These are phyloP conservation scores for Cotoneaster glaucophyllus DNA, from an alignment of 306 rosid species.

Conservation along the genomic window DNA sequence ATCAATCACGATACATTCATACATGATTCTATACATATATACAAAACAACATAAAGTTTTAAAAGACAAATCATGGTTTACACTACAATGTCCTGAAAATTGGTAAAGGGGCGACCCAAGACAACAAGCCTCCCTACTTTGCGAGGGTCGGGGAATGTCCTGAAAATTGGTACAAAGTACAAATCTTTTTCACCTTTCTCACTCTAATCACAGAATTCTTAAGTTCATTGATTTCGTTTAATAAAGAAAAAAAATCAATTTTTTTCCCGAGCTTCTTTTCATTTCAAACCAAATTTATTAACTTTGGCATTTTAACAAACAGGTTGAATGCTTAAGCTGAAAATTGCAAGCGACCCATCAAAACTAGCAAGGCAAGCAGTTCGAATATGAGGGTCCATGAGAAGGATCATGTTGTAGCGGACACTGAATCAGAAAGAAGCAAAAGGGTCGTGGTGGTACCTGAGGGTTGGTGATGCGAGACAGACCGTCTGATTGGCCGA, in stretches of 20 bases:
- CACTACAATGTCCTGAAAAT: background rate
- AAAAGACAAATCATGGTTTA: background rate
- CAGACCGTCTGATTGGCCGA: conserved; percentile 24
- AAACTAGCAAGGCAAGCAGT: background rate
- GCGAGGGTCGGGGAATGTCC: background rate
- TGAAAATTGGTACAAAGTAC: background rate
- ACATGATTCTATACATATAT: background rate
- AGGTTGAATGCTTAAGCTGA: conserved; percentile 22
- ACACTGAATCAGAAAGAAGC: background rate
- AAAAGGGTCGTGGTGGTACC: conserved; percentile 28
- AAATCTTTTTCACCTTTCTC: background rate
- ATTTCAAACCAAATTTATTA: conserved; percentile 7
- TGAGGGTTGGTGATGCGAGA: conserved; percentile 43
- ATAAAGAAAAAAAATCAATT: background rate
- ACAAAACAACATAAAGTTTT: background rate
- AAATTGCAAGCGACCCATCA: background rate
- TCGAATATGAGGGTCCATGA: background rate
- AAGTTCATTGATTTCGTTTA: background rate
- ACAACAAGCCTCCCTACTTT: too few species aligned
- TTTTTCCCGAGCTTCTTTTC: background rate
- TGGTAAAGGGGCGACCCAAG: background rate
- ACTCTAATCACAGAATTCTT: background rate
- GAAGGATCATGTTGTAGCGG: background rate
- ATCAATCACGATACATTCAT: background rate
- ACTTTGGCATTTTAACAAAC: conserved; percentile 40